These are phyloP conservation scores for Carex myosuroides DNA, from an alignment of 176 grass and related monocot species.

Conservation along the genomic window DNA sequence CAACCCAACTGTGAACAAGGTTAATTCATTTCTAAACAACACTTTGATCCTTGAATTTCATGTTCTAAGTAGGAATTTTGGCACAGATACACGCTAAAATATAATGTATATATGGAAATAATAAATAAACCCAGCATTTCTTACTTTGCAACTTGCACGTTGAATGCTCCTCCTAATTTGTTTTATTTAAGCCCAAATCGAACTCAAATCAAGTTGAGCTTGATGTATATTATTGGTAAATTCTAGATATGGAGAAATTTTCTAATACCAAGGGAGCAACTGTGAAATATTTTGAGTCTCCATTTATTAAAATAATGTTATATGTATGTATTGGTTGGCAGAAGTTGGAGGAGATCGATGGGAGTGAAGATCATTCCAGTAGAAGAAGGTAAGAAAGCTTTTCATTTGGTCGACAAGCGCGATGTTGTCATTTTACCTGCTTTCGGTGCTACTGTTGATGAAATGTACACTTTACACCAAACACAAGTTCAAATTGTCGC, in stretches of 20 bases:
- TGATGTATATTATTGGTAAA: background rate
- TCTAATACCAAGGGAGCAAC: background rate
- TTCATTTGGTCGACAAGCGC: constrained; percentile 50
- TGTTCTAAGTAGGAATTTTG: background rate
- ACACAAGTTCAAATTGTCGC: constrained; percentile 98
- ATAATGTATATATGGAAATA: background rate
- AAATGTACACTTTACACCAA: constrained; percentile 80
- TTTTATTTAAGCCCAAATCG: background rate
- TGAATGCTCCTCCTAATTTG: background rate
- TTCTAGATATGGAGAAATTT: background rate
- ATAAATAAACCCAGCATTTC: constrained; percentile 1
- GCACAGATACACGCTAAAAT: background rate
- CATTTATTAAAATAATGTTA: background rate
- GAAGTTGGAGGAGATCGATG: constrained; percentile 87
- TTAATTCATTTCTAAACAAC: constrained; percentile 1
- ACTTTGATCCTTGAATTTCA: background rate
- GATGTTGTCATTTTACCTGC: constrained; percentile 93
- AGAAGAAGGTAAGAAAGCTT: constrained; percentile 54
- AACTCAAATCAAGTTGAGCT: background rate
- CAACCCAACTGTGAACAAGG: constrained; percentile 96
- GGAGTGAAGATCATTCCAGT: constrained; percentile 56
- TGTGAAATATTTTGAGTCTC: background rate
- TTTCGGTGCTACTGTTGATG: constrained; percentile 86
- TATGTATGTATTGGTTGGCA: constrained; percentile 25
- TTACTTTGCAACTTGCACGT: background rate